phyloP scores from a whole-genome alignment of 2,329 filamentous ascomycete genomes.

The Gremmenia infestans region DNA sequence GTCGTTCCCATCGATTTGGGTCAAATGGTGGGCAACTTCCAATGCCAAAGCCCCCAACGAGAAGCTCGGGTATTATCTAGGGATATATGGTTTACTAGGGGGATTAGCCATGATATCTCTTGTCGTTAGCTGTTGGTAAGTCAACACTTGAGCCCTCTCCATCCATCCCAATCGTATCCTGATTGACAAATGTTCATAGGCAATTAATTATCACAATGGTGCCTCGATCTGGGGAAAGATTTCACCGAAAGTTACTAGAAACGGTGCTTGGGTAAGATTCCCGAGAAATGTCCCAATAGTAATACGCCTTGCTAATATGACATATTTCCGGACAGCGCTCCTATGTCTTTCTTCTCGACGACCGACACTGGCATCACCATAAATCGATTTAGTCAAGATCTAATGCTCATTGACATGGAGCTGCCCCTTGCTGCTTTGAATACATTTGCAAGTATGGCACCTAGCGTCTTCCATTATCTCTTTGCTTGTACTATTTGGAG shows the following conservation, averaged over 20 bases:
- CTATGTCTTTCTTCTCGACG: slow-evolving; percentile 30
- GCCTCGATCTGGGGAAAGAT: not conserved
- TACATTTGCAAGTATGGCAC: slow-evolving; percentile 1
- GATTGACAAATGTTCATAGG: not conserved
- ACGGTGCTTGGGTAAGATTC: not conserved
- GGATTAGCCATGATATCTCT: not conserved
- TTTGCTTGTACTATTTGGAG: no score
- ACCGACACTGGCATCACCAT: slow-evolving; percentile 27
- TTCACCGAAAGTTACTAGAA: not conserved
- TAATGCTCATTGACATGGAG: slow-evolving; percentile 21
- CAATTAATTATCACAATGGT: slow-evolving; percentile 4
- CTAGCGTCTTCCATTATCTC: not conserved
- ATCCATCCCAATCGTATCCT: not conserved
- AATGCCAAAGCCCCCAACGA: not conserved
- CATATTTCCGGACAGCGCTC: slow-evolving; percentile 16
- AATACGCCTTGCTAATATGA: not conserved
- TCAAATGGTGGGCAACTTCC: slow-evolving; percentile 27
- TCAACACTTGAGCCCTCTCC: not conserved
- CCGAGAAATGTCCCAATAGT: not conserved
- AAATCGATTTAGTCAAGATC: slow-evolving; percentile 42
- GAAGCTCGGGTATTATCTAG: slow-evolving; percentile 1
- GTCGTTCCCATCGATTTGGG: slow-evolving; percentile 31
- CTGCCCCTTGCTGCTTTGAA: slow-evolving; percentile 29
- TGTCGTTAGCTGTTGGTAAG: slow-evolving; percentile 1
- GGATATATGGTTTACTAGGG: not conserved